These are phyloP conservation scores for Aspergillus novoparasiticus DNA, from an alignment of 2,329 filamentous ascomycete genomes.

Conservation along the genomic window DNA sequence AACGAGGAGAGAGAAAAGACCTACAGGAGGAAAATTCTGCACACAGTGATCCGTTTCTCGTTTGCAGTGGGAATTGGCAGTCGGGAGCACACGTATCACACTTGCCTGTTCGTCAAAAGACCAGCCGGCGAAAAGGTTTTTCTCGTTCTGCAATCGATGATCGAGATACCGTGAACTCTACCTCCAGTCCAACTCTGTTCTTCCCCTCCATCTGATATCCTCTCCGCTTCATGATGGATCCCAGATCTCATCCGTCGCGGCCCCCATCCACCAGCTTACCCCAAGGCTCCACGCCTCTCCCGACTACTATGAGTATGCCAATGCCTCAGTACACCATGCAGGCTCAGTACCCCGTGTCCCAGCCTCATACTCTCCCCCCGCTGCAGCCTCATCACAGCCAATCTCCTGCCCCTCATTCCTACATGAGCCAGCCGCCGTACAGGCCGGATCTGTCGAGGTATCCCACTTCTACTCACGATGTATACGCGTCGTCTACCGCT, in stretches of 20 bases:
- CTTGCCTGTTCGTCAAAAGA: slow-evolving; percentile 17
- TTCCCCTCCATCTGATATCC: slow-evolving; percentile 18
- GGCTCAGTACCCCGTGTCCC: slow-evolving; percentile 47
- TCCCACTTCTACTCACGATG: slow-evolving; percentile 46
- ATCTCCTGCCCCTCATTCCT: slow-evolving; percentile 45
- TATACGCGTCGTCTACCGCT: slow-evolving; percentile 45
- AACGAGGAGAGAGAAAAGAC: slow-evolving; percentile 9
- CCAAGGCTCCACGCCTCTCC: slow-evolving; percentile 47
- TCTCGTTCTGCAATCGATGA: slow-evolving; percentile 36
- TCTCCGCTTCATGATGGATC: slow-evolving; percentile 40
- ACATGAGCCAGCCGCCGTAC: slow-evolving; percentile 46
- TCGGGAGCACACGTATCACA: slow-evolving; percentile 5
- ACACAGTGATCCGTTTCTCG: slow-evolving; percentile 16
- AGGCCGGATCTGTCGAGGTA: slow-evolving; percentile 46
- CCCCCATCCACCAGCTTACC: slow-evolving; percentile 49
- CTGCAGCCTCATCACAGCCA: slow-evolving; percentile 50
- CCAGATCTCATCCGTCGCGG: slow-evolving; percentile 46
- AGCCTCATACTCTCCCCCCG: slow-evolving; percentile 49
- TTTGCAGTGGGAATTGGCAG: slow-evolving; percentile 17
- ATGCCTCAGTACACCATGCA: slow-evolving; percentile 52
- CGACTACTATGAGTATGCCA: slow-evolving; percentile 48
- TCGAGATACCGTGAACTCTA: slow-evolving; percentile 35
- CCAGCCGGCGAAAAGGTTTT: slow-evolving; percentile 15
- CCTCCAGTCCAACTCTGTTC: slow-evolving; percentile 17
- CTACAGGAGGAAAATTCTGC: slow-evolving; percentile 9